Percentiles rank a stretch among this genome's conserved stretches.
Conservation (phyloP, 495 filamentous ascomycete species). For the Zalerion maritima region DNA sequence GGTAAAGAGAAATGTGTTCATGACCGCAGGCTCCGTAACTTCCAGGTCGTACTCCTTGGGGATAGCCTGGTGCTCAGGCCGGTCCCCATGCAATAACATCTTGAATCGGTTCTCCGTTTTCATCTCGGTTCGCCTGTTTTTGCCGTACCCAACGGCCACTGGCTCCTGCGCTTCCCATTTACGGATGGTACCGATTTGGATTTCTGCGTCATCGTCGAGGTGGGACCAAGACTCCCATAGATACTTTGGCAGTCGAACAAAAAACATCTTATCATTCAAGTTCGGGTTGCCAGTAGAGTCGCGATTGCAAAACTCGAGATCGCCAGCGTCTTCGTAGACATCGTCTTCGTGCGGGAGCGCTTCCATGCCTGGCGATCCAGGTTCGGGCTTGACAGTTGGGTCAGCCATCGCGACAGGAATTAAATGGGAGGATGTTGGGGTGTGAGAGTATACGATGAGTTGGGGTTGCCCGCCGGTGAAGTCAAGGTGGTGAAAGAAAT, state of each 20-base stretch:
- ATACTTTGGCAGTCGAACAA: conserved; percentile 62
- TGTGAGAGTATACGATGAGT: conserved; percentile 1
- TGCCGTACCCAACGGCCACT: conserved; percentile 39
- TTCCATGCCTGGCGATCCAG: conserved; percentile 45
- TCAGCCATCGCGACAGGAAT: conserved; percentile 26
- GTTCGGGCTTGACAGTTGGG: conserved; percentile 48
- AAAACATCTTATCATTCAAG: conserved; percentile 41
- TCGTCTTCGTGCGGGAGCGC: conserved; percentile 54
- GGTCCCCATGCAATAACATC: conserved; percentile 28
- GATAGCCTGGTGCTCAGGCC: conserved; percentile 46
- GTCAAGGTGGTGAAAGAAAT: too few species aligned
- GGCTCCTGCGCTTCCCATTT: conserved; percentile 34
- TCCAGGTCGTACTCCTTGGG: conserved; percentile 76
- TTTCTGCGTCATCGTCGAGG: conserved; percentile 39
- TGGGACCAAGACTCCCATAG: conserved; percentile 55
- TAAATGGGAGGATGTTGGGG: conserved; percentile 12
- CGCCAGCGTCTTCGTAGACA: conserved; percentile 76
- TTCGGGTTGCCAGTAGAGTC: conserved; percentile 14
- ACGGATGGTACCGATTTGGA: conserved; percentile 61
- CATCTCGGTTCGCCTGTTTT: too few species aligned
- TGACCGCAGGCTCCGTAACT: conserved; percentile 41
- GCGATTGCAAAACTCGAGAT: conserved; percentile 57
- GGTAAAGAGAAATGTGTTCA: conserved; percentile 80
- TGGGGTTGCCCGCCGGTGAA: too few species aligned
- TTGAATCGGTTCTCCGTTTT: conserved; percentile 21